Evolutionary conservation across 2,329 filamentous ascomycete species (phyloP).

Genomic region (Huntiella moniliformis): DNA sequence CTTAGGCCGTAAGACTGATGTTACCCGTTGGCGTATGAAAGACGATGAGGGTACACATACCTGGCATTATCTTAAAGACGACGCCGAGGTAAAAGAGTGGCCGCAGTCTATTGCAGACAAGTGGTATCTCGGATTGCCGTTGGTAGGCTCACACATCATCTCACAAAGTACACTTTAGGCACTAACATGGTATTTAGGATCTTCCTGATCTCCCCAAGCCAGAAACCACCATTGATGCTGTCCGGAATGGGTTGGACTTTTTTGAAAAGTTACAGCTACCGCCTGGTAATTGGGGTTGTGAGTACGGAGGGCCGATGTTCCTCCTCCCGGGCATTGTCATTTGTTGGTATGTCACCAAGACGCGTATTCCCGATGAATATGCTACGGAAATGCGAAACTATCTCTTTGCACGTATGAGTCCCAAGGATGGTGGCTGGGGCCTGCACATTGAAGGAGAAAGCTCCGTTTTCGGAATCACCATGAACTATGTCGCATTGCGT

Average conservation of each 20-base stretch:
- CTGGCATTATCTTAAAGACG: slow-evolving; percentile 77
- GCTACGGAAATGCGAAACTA: slow-evolving; percentile 85
- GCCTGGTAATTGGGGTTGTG: slow-evolving; percentile 87
- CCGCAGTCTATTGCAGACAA: slow-evolving; percentile 81
- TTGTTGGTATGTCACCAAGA: slow-evolving; percentile 76
- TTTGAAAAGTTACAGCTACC: slow-evolving; percentile 78
- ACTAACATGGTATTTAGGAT: slow-evolving; percentile 31
- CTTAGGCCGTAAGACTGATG: slow-evolving; percentile 49
- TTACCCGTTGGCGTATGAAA: slow-evolving; percentile 58
- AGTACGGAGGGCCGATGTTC: slow-evolving; percentile 97
- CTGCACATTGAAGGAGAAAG: slow-evolving; percentile 88
- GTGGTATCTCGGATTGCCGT: slow-evolving; percentile 63
- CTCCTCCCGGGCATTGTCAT: slow-evolving; percentile 72
- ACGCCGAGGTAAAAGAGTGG: slow-evolving; percentile 54
- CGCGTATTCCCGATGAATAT: slow-evolving; percentile 61
- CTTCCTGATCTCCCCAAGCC: slow-evolving; percentile 54
- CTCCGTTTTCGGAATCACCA: slow-evolving; percentile 69
- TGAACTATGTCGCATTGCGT: slow-evolving; percentile 73
- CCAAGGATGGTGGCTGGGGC: slow-evolving; percentile 89
- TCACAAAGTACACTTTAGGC: background rate
- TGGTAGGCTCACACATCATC: slow-evolving; percentile 31
- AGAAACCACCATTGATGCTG: slow-evolving; percentile 55
- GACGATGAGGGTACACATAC: slow-evolving; percentile 74
- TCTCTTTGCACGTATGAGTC: slow-evolving; percentile 65
- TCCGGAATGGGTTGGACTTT: slow-evolving; percentile 68